These are phyloP conservation scores for Neoascochyta sp. DNA, from an alignment of 2,329 filamentous ascomycete genomes.

Conservation along the genomic window DNA sequence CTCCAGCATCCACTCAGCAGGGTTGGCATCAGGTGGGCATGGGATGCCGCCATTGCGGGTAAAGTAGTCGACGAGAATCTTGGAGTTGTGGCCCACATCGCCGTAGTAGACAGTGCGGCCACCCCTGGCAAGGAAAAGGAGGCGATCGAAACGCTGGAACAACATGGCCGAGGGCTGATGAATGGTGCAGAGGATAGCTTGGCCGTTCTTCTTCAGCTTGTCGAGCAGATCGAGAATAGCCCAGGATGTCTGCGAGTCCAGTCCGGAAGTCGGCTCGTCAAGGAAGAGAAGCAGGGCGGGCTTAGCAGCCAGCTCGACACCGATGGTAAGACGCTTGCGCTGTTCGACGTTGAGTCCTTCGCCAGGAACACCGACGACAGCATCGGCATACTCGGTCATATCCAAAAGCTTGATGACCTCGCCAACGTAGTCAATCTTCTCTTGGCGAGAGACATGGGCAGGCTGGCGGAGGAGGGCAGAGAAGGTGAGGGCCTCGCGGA, in stretches of 20 bases:
- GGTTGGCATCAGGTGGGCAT: slow-evolving; percentile 69
- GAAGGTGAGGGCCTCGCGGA: slow-evolving; percentile 83
- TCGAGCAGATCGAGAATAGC: slow-evolving; percentile 83
- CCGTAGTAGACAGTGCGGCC: slow-evolving; percentile 80
- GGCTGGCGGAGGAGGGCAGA: slow-evolving; percentile 83
- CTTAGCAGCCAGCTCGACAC: slow-evolving; percentile 92
- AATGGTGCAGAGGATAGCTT: slow-evolving; percentile 90
- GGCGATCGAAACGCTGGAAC: slow-evolving; percentile 83
- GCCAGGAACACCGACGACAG: slow-evolving; percentile 83
- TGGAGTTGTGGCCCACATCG: slow-evolving; percentile 68
- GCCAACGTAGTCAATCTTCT: slow-evolving; percentile 84
- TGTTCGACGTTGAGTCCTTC: slow-evolving; percentile 69
- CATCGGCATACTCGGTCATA: slow-evolving; percentile 87
- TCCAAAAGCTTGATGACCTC: slow-evolving; percentile 88
- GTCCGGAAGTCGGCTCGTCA: slow-evolving; percentile 90
- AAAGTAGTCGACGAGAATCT: slow-evolving; percentile 69
- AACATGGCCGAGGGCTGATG: slow-evolving; percentile 96
- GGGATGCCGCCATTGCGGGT: slow-evolving; percentile 64
- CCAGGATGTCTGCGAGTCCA: slow-evolving; percentile 92
- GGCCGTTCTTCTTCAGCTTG: slow-evolving; percentile 79
- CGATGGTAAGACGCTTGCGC: slow-evolving; percentile 79
- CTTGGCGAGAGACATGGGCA: slow-evolving; percentile 62
- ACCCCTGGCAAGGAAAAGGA: slow-evolving; percentile 72
- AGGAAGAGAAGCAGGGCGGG: slow-evolving; percentile 86
- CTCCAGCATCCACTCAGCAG: slow-evolving; percentile 74